Conservation (phyloP, 352 stramenopile genomes). For the Phytophthora colocasiae region DNA sequence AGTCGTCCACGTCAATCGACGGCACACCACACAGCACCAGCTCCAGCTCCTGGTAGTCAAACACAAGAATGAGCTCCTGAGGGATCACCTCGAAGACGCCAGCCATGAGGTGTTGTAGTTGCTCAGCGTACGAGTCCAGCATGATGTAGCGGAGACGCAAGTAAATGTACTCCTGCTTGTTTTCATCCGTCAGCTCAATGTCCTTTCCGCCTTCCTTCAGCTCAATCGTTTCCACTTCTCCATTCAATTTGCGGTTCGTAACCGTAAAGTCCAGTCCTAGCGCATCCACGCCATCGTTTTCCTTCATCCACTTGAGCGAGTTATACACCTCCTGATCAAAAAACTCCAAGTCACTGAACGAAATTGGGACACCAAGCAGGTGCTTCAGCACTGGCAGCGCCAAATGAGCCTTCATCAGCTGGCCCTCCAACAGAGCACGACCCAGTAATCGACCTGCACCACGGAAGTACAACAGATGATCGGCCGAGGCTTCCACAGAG, state of each 20-base stretch:
- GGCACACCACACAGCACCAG: constrained; percentile 83
- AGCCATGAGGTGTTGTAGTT: constrained; percentile 92
- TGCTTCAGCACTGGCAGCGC: constrained; percentile 88
- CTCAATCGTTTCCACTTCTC: constrained; percentile 82
- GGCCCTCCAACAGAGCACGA: constrained; percentile 97
- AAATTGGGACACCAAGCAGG: constrained; percentile 85
- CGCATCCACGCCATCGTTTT: constrained; percentile 82
- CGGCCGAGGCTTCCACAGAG: constrained; percentile 83
- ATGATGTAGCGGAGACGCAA: constrained; percentile 96
- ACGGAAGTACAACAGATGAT: constrained; percentile 98
- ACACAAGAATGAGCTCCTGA: constrained; percentile 83
- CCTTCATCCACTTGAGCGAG: constrained; percentile 85
- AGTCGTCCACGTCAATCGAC: constrained; percentile 86
- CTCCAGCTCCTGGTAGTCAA: constrained; percentile 87
- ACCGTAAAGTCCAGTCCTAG: constrained; percentile 86
- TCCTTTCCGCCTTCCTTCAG: constrained; percentile 86
- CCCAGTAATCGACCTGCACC: constrained; percentile 95
- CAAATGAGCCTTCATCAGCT: constrained; percentile 88
- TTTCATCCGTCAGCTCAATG: constrained; percentile 94
- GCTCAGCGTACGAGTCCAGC: constrained; percentile 93
- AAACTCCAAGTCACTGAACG: constrained; percentile 91
- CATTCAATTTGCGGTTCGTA: constrained; percentile 77
- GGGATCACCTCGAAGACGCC: constrained; percentile 98
- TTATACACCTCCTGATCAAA: constrained; percentile 90
- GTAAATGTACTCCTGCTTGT: constrained; percentile 98